A percentile compares a stretch with the other conserved stretches of the same genome.
Evolutionary conservation across 192 early-diverging fungal species (phyloP).

Genomic region (Podila verticillata): DNA sequence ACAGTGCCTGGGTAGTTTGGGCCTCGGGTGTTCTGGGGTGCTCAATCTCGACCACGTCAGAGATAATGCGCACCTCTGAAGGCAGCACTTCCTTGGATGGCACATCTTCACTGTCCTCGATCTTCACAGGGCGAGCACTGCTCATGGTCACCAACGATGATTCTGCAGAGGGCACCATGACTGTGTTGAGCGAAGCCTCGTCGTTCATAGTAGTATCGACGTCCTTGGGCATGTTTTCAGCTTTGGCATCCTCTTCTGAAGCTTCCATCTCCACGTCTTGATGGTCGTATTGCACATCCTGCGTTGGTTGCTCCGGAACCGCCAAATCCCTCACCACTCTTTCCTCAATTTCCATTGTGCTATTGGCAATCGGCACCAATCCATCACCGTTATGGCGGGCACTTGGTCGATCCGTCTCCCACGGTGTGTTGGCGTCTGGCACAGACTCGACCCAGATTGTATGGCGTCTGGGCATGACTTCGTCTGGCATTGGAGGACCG

Average conservation of each 20-base stretch:
- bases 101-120: not conserved
- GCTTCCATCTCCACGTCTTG: not conserved
- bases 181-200: not conserved
- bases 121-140: not conserved
- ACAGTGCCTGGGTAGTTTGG: not conserved
- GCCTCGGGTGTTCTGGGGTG: constrained; percentile 1
- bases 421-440: constrained; percentile 11
- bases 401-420: not conserved
- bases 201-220: not conserved
- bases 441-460: constrained; percentile 34
- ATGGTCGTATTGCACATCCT: not conserved
- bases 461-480: constrained; percentile 22
- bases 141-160: constrained; percentile 2
- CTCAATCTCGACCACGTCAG: not conserved
- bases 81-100: not conserved
- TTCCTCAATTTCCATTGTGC: constrained; percentile 29
- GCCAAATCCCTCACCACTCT: not conserved
- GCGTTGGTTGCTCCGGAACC: not conserved
- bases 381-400: constrained; percentile 18
- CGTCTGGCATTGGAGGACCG: constrained; percentile 13
- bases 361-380: constrained; percentile 27
- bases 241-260: constrained; percentile 5
- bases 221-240: not conserved
- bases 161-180: not conserved
- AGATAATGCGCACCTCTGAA: not conserved